Base-by-base conservation (phyloP, 208 protist species). In the Sergeia podlipaevii region DNA sequence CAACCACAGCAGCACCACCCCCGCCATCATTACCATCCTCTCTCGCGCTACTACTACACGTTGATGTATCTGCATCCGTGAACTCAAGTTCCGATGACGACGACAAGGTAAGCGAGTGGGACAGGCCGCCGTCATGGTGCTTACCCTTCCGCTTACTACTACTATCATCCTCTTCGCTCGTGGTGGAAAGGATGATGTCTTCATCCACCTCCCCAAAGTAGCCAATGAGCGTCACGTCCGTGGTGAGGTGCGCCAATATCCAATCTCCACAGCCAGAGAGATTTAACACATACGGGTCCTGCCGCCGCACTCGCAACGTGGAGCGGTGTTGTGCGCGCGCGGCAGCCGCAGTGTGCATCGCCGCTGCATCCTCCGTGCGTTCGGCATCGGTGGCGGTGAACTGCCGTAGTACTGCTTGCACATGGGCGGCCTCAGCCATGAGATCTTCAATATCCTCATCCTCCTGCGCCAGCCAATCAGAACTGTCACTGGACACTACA, bases 231-330 rank as follows among this genome's bases (percentile, higher is more conserved):
- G 71, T 80, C 15, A 56, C 21, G 2, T 33, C 55, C 0, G 49
- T 44, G 4, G 60, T 59, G 36, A 92, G 51, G 43, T 89, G 63
- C 3, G 74, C 80, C 5, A 82, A 54, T 0, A 93, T 68, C 82
- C 81, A 93, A 36, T 85, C 70, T 2, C 82, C 81, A 18, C 67
- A 66, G 15, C 76, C 80, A 55, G 85, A 77, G 27, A 90, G 56
- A 54, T 93, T 90, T 20, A 93, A 57, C 52, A 93, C 20, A 49
- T 89, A 90, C 3, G 74, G 74, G 6, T 62, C 68, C 54, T 60
- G 62, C 23, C 66, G 59, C 27, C 59, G 46, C 4, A 60, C 21
- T 49, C 13, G 23, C 6, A 11, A 5, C 7, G 26, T 49, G 28
- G 11, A 49, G 11, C 21, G 23, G 26, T 11, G 5, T 27, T 11